Percentiles rank a stretch among this genome's conserved stretches.
Conservation (phyloP, 352 stramenopile species). For the Pythium volutum region DNA sequence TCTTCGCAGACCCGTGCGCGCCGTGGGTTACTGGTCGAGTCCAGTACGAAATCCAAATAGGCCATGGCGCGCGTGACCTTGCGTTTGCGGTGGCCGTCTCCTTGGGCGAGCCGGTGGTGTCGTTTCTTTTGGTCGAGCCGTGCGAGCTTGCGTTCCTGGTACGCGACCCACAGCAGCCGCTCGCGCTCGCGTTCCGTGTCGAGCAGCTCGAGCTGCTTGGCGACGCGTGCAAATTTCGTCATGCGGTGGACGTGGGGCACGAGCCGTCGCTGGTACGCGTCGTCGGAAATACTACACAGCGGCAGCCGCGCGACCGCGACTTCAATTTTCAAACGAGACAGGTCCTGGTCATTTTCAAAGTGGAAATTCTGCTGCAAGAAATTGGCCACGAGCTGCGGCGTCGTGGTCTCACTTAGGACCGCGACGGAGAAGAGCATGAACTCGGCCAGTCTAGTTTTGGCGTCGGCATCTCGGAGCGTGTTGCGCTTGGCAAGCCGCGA, state of each 20-base stretch:
- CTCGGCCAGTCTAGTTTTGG: constrained; percentile 23
- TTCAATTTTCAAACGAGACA: constrained; percentile 20
- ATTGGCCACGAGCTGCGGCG: constrained; percentile 54
- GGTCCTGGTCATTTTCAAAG: constrained; percentile 26
- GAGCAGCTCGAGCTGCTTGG: constrained; percentile 36
- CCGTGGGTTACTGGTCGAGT: constrained; percentile 40
- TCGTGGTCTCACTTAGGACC: constrained; percentile 51
- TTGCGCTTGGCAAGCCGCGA: constrained; percentile 12
- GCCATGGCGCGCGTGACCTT: constrained; percentile 55
- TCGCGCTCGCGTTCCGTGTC: constrained; percentile 56
- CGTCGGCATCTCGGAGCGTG: background rate
- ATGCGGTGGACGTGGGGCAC: constrained; percentile 53
- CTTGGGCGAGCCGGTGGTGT: constrained; percentile 34
- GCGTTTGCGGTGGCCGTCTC: constrained; percentile 37
- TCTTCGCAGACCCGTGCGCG: constrained; percentile 34
- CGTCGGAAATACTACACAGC: constrained; percentile 31
- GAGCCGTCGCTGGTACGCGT: constrained; percentile 57
- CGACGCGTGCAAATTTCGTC: constrained; percentile 40
- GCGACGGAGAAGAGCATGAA: constrained; percentile 74
- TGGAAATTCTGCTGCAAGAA: constrained; percentile 77
- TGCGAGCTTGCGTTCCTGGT: constrained; percentile 49
- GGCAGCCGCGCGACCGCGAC: constrained; percentile 33
- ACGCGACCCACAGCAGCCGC: constrained; percentile 38
- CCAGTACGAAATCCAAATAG: constrained; percentile 62
- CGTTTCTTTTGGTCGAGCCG: constrained; percentile 43